Base-by-base conservation (phyloP, 176 grass and related monocot species). In the Carex kokanica region DNA sequence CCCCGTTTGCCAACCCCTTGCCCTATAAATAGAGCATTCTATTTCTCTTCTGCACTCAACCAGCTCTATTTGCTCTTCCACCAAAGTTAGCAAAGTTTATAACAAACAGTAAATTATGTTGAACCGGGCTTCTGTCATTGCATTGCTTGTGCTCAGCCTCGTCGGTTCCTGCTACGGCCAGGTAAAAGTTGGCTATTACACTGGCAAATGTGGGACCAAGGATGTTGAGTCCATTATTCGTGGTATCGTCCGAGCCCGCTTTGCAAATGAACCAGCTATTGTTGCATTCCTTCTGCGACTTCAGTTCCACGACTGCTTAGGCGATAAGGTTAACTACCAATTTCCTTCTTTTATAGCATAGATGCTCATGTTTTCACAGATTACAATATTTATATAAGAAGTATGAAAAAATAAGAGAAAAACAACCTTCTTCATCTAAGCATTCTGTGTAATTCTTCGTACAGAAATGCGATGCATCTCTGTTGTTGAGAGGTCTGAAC, bases 271-370 rank as follows among this genome's bases (percentile, higher is more conserved):
- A 17, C 73, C 16, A 1, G 8, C 17, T 14, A 81, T 88, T 3
- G 45, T 84, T 51, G 71, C 86, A 47, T 80, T 32, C 14, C 73
- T 88, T 23, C 74, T 88, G 43, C 82, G 87, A 31, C 74, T 85
- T 52, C 81, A 84, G 47, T 88, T 88, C 82, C 86, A 88, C 3
- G 86, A 88, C 63, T 88, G 87, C 87, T 88, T 88, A 17, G 87
- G 77, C 3, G 12, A 81, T 25, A 63, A 80, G 49, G n/a, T 36
- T 47, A 38, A 64, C 6, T 14, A 79, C n/a, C 41, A 17, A n/a
- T 16, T 66, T 13, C 10, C 52, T 41, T 49, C 0, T 68, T 8
- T 17, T 21, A 5, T 27, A 8, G 6, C 23, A 62, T 11, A 25
- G 21, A 62, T 21, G 20, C 20, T 62, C 7, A 23, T 23, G 53